Evolutionary conservation across 306 rosid genomes (phyloP), one percentile per base, ranked within the genome.

Genomic region (Carpinus fangiana): DNA sequence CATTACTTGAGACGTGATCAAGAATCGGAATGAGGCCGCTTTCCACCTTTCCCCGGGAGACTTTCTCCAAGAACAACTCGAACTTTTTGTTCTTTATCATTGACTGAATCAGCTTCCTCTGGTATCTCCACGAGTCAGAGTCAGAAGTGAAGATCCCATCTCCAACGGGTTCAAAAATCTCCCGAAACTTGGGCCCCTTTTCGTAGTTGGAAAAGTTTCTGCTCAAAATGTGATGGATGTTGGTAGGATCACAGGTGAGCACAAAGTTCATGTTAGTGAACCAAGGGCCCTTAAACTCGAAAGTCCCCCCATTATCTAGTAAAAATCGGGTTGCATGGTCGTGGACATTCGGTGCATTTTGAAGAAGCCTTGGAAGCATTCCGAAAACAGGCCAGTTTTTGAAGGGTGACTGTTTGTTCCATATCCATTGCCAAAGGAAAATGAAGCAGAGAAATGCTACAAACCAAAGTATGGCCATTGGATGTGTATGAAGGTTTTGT

Each of bases 101-200:
- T 0, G 69, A 48, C 9, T 81, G 83, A 9, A 81, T 55, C 50
- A 71, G 26, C 26, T 36, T 75, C 11, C 83, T 76, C 56, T 85
- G 81, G 26, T 0, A 21, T 34, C 34, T 81, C 88, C 88, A 85
- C 2, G 54, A 70, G 5, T 78, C 73, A 0, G 77, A 56, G 41
- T 85, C 85, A 9, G 77, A 21, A 55, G 18, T 65, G 70, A 85
- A 79, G 66, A 85, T 75, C 50, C 88, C 88, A 20, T 85, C 83
- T 56, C 88, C 88, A 0, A 81, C n/a, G 41, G 79, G 43, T 16
- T 82, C 88, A 48, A 84, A 84, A 2, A 81, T 75, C 75, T 66
- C 67, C 59, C 59, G 36, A 51, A 77, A 85, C 7, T 81, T 80
- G 4, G 83, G 52, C 7, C 86, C 88, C 34, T 78, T 78, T 1